Base-by-base conservation (phyloP, 768 basidiomycete genomes). In the Gloeostereum incarnatum region DNA sequence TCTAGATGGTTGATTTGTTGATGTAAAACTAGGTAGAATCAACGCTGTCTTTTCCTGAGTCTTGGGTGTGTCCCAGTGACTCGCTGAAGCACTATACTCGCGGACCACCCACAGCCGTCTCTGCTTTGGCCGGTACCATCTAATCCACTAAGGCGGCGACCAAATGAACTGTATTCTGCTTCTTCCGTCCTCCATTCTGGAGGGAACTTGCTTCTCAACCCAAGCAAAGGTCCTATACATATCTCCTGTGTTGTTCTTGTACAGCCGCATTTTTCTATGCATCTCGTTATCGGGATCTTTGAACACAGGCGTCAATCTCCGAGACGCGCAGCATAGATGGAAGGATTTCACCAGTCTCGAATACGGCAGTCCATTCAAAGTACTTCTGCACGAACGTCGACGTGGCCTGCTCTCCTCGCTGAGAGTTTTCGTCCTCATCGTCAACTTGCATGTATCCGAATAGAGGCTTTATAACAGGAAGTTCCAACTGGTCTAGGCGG, bases 291-390 rank as follows among this genome's bases (percentile, higher is more conserved):
- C 14, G 8, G 14, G 26, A 27, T 8, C 14, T n/a, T n/a, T n/a
- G n/a, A n/a, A n/a, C n/a, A n/a, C n/a, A n/a, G n/a, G n/a, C n/a
- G n/a, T n/a, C n/a, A n/a, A n/a, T n/a, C n/a, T n/a, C n/a, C n/a
- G n/a, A n/a, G n/a, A n/a, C n/a, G n/a, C n/a, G n/a, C n/a, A n/a
- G n/a, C n/a, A n/a, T n/a, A n/a, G n/a, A n/a, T n/a, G n/a, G n/a
- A n/a, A n/a, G n/a, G n/a, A 27, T 8, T n/a, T 27, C 9, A 74
- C 75, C 60, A 50, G 66, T 51, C 37, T 65, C 64, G 23, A 73
- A 63, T 14, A 59, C 50, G 1, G 63, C 70, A 3, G 63, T 49
- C 55, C 71, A 62, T 32, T 79, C 69, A 40, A 82, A 80, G 47
- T 73, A 79, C 41, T 66, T 71, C 48, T 72, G 58, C 2, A 63